Evolutionary conservation across 2,329 filamentous ascomycete genomes (phyloP).

Genomic region (Verticillium dahliae): DNA sequence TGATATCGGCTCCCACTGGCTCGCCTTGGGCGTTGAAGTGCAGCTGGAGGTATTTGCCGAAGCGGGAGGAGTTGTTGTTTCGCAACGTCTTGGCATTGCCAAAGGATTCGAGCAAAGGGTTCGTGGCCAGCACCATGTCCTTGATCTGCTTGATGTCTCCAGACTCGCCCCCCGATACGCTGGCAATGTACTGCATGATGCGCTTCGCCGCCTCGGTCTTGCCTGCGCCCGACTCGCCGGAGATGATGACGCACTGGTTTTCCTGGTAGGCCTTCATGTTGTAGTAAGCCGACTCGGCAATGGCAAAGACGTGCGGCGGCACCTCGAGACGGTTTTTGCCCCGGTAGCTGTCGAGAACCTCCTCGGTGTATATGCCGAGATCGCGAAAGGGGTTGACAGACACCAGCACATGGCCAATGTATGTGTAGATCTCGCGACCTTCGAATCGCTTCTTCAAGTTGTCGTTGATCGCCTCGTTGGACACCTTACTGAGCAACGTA

Average conservation of each 20-base stretch:
- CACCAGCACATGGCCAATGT: slow-evolving; percentile 98
- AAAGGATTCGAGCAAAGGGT: slow-evolving; percentile 93
- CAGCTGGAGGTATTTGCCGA: slow-evolving; percentile 96
- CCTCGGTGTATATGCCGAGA: slow-evolving; percentile 94
- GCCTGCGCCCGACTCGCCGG: slow-evolving; percentile 93
- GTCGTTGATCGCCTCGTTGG: slow-evolving; percentile 98
- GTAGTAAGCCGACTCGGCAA: slow-evolving; percentile 94
- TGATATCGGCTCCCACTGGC: slow-evolving; percentile 93
- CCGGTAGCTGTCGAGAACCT: slow-evolving; percentile 87
- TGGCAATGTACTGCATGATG: slow-evolving; percentile 99
- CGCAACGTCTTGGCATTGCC: slow-evolving; percentile 96
- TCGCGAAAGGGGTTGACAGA: slow-evolving; percentile 98
- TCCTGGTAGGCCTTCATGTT: slow-evolving; percentile 99
- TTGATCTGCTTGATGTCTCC: slow-evolving; percentile 94
- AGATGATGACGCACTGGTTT: slow-evolving; percentile 99
- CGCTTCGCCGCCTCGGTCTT: slow-evolving; percentile 98
- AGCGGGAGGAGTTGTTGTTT: slow-evolving; percentile 98
- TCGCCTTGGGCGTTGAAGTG: slow-evolving; percentile 91
- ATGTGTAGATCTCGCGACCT: slow-evolving; percentile 97
- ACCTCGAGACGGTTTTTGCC: slow-evolving; percentile 96
- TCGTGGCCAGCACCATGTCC: slow-evolving; percentile 98
- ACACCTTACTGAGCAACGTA: slow-evolving; percentile 95
- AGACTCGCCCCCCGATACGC: slow-evolving; percentile 78
- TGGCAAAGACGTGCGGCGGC: slow-evolving; percentile 93
- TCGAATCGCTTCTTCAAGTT: slow-evolving; percentile 98